Evolutionary conservation across 352 stramenopile genomes (phyloP), one percentile per base, ranked within the genome.

Genomic region (Pythium myriotylum): DNA sequence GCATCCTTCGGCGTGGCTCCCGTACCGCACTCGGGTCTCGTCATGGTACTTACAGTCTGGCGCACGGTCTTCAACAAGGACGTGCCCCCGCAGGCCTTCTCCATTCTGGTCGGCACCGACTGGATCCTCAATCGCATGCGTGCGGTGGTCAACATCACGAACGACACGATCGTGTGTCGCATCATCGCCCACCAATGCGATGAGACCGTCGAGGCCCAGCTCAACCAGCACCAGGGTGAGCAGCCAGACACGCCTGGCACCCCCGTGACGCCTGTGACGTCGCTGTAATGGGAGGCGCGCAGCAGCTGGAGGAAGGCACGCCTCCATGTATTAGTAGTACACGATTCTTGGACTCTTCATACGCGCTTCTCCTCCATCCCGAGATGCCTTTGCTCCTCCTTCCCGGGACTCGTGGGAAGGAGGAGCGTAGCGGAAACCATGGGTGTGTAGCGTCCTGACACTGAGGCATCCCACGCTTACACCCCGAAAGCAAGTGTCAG

Each of bases 21-120:
- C 20, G 81, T 94, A 40, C 83, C 85, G 14, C 75, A 90, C 62
- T 76, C 83, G 41, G 81, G 78, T 7, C 67, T 94, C 19, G 83
- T 91, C 23, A 90, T 91, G 79, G 73, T 86, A 24, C 83, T 94
- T 50, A 94, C 81, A 6, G 77, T 92, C 14, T 92, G 83, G 81
- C 68, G 73, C 22, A 91, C 83, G 13, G 81, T 91, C 14, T 91
- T 91, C 41, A 66, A 71, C 7, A 53, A 74, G 8, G 67, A 85
- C 13, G 47, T 92, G 39, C 85, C 83, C 0, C 61, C 54, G 4
- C 40, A 77, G 13, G 77, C 78, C 10, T 92, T 94, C 55, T 79
- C 76, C 10, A 74, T 90, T 54, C 45, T 92, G 14, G 81, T 92
- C 47, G 86, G 79, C 23, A 74, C 62, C 4, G 81, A 92, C 59